These are phyloP conservation scores for Erythrophleum fordii DNA, from an alignment of 306 rosid genomes.

Conservation along the genomic window DNA sequence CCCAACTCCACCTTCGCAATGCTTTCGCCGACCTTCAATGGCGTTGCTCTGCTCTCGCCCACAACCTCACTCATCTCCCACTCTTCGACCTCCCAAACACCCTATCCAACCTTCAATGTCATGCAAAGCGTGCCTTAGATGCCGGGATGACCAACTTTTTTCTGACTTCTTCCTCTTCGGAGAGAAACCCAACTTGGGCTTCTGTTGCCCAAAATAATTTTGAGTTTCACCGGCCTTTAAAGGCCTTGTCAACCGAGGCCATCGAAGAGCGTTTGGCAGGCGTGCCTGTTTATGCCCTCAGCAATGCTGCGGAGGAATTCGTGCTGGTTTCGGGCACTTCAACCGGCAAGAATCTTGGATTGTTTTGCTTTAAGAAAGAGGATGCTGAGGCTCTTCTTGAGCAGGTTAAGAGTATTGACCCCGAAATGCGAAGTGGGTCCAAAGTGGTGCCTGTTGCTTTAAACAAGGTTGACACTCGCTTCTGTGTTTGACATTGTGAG, in stretches of 20 bases:
- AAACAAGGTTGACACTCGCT: slow-evolving; percentile 61
- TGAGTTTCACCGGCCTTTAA: slow-evolving; percentile 19
- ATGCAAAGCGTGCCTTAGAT: slow-evolving; percentile 40
- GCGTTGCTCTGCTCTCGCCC: slow-evolving; percentile 53
- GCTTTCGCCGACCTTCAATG: slow-evolving; percentile 49
- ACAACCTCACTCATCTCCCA: slow-evolving; percentile 42
- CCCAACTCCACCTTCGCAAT: slow-evolving; percentile 46
- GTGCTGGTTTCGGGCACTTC: slow-evolving; percentile 80
- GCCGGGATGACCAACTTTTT: slow-evolving; percentile 34
- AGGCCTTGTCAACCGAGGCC: slow-evolving; percentile 59
- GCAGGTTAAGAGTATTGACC: slow-evolving; percentile 69
- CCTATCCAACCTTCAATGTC: slow-evolving; percentile 48
- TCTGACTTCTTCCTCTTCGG: slow-evolving; percentile 28
- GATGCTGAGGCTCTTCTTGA: slow-evolving; percentile 82
- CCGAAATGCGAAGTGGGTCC: slow-evolving; percentile 63
- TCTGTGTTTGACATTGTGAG: neutral
- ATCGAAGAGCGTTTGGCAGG: slow-evolving; percentile 85
- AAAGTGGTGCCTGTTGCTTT: slow-evolving; percentile 91
- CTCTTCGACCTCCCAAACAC: slow-evolving; percentile 48
- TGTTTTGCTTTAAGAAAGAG: slow-evolving; percentile 86
- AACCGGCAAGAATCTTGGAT: slow-evolving; percentile 62
- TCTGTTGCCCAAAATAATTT: slow-evolving; percentile 44
- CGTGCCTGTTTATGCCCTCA: slow-evolving; percentile 90
- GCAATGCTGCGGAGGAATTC: slow-evolving; percentile 81
- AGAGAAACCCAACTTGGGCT: slow-evolving; percentile 58